These are phyloP conservation scores for Diaporthe longicolla DNA, from an alignment of 2,329 filamentous ascomycete species.

Conservation along the genomic window DNA sequence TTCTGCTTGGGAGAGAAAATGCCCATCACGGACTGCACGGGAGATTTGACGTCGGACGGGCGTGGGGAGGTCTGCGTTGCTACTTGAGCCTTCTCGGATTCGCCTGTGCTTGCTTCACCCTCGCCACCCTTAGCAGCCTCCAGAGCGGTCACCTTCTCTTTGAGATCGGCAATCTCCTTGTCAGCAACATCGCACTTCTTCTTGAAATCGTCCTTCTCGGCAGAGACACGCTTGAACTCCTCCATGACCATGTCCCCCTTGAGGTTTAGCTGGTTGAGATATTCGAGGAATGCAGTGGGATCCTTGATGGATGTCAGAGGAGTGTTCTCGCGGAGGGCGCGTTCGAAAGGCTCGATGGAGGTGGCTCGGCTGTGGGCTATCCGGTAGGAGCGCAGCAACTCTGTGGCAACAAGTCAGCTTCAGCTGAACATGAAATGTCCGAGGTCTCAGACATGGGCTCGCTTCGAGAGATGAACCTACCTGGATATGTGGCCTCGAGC, in stretches of 20 bases:
- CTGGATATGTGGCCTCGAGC: slow-evolving; percentile 87
- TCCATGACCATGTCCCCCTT: slow-evolving; percentile 95
- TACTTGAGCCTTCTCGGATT: slow-evolving; percentile 47
- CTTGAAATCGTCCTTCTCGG: slow-evolving; percentile 84
- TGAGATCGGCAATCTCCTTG: slow-evolving; percentile 48
- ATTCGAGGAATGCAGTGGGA: slow-evolving; percentile 87
- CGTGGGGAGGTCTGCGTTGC: slow-evolving; percentile 41
- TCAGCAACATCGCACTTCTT: slow-evolving; percentile 78
- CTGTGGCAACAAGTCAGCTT: slow-evolving; percentile 57
- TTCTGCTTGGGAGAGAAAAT: slow-evolving; percentile 66
- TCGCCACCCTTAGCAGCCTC: slow-evolving; percentile 51
- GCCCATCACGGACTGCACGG: slow-evolving; percentile 62
- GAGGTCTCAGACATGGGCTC: slow-evolving; percentile 14
- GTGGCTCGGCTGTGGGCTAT: slow-evolving; percentile 89
- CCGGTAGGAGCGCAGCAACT: slow-evolving; percentile 91
- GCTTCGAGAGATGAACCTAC: slow-evolving; percentile 60
- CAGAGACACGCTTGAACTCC: slow-evolving; percentile 88
- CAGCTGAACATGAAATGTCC: slow-evolving; percentile 36
- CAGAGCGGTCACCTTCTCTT: slow-evolving; percentile 69
- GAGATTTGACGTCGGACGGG: slow-evolving; percentile 58
- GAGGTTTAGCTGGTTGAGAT: slow-evolving; percentile 86
- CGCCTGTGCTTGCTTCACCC: slow-evolving; percentile 39
- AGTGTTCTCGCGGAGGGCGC: slow-evolving; percentile 90
- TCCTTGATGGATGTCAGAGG: slow-evolving; percentile 91
- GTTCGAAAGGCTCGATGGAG: slow-evolving; percentile 93